Conservation (phyloP, 768 basidiomycete genomes). For the Suillus discolor region DNA sequence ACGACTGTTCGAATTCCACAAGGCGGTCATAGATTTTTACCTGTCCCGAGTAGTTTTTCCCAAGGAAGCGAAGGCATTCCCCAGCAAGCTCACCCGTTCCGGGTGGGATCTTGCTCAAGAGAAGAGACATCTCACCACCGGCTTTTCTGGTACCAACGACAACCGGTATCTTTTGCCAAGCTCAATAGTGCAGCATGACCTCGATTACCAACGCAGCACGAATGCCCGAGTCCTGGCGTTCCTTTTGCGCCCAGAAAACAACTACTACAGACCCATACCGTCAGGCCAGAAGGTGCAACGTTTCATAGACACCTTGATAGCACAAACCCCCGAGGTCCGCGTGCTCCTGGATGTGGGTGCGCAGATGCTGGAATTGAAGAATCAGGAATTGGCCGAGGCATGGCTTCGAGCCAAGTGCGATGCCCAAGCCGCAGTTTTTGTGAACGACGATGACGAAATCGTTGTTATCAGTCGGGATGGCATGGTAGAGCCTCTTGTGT, state of each 20-base stretch:
- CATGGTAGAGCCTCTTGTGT: constrained; percentile 25
- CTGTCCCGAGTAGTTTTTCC: constrained; percentile 41
- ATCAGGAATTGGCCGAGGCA: constrained; percentile 37
- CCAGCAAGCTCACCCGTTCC: constrained; percentile 34
- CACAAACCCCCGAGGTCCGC: constrained; percentile 39
- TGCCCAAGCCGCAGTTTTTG: constrained; percentile 34
- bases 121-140: constrained; percentile 20
- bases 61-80: constrained; percentile 39
- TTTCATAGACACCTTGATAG: constrained; percentile 34
- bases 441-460: constrained; percentile 36
- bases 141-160: constrained; percentile 45
- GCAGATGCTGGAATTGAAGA: constrained; percentile 55
- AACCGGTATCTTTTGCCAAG: constrained; percentile 40
- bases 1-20: constrained; percentile 32
- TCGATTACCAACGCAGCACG: constrained; percentile 37
- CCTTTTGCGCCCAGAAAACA: constrained; percentile 28
- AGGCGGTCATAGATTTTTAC: constrained; percentile 38
- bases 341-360: constrained; percentile 60
- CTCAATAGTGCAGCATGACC: constrained; percentile 34
- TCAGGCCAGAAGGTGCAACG: constrained; percentile 10
- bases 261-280: constrained; percentile 21
- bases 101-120: constrained; percentile 40
- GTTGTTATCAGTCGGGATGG: constrained; percentile 34
- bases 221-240: constrained; percentile 44
- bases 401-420: constrained; percentile 39